Conservation (phyloP, 495 filamentous ascomycete genomes). For the Pyrenula massariospora region DNA sequence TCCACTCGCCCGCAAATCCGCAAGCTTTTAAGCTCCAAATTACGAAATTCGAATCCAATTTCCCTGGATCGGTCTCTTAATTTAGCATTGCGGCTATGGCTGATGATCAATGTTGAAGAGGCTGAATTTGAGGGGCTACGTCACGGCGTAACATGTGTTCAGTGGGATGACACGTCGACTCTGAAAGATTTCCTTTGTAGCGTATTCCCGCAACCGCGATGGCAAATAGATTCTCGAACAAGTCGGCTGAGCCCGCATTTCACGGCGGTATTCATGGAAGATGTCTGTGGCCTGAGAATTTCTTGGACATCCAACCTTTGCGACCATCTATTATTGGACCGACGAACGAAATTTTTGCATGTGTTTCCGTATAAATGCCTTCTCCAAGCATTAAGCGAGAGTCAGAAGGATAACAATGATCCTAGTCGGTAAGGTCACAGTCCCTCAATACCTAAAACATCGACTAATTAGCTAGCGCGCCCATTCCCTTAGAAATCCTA, state of each 20-base stretch:
- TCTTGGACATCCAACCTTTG: conserved; percentile 5
- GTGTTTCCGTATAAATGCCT: conserved; percentile 6
- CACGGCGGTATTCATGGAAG: conserved; percentile 4
- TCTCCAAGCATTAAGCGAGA: conserved; percentile 2
- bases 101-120: conserved; percentile 2
- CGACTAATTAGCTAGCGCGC: not conserved
- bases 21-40: not conserved
- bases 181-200: conserved; percentile 1
- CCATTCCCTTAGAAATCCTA: conserved; percentile 2
- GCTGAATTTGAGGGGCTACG: not conserved
- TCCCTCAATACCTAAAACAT: not conserved
- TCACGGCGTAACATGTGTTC: conserved; percentile 1
- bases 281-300: conserved; percentile 4
- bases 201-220: conserved; percentile 4
- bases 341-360: not conserved
- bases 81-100: not conserved
- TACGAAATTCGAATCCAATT: not conserved
- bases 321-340: conserved; percentile 5
- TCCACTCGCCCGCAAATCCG: not conserved
- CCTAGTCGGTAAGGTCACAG: not conserved
- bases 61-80: not conserved
- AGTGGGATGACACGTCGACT: conserved; percentile 3
- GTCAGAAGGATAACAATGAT: not conserved
- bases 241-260: conserved; percentile 5
- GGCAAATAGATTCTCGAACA: conserved; percentile 2